Evolutionary conservation across 192 early-diverging fungal species (phyloP), one percentile per base, ranked within the genome.

Genomic region (Chytriomyces hyalinus): DNA sequence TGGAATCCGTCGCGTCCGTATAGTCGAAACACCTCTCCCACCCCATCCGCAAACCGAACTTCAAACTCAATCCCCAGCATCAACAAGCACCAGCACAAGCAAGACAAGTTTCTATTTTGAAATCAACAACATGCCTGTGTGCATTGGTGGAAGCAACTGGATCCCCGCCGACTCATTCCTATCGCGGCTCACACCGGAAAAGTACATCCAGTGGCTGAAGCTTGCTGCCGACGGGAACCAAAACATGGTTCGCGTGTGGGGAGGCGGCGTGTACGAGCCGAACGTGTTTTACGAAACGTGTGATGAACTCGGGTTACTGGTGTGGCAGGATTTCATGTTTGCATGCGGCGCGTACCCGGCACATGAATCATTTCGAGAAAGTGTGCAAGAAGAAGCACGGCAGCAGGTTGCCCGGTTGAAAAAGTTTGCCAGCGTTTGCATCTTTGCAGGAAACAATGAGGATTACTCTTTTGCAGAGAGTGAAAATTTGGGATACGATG

Each of bases 311-410:
- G 90, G 90, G 1, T 53, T 91, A 13, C 79, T 91, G 65, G 85
- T 91, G 6, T 91, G 88, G 89, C 85, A 87, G 43, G 90, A 91
- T n/a, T 89, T 90, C 73, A 89, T 91, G 87, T 90, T 90, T 70
- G 88, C 88, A 0, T 89, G 88, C 44, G 86, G 84, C 6, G 67
- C 80, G 0, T 87, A 87, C 60, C 88, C 88, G 6, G 82, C 84
- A 6, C 62, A 90, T 59, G 13, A 63, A 17, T 47, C 20, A 11
- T 90, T 90, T 49, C 57, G 86, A 8, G 70, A 75, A 5, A 78
- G 79, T 68, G 87, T 90, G 51, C 73, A 80, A 28, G 15, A 62
- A 0, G 89, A 90, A 51, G 83, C 81, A 3, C 60, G 70, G 4
- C 57, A 81, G 24, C 78, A 84, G 28, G 84, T 89, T 28, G 68